These are phyloP conservation scores for Verticillium nubilum DNA, from an alignment of 2,329 filamentous ascomycete genomes.

Conservation along the genomic window DNA sequence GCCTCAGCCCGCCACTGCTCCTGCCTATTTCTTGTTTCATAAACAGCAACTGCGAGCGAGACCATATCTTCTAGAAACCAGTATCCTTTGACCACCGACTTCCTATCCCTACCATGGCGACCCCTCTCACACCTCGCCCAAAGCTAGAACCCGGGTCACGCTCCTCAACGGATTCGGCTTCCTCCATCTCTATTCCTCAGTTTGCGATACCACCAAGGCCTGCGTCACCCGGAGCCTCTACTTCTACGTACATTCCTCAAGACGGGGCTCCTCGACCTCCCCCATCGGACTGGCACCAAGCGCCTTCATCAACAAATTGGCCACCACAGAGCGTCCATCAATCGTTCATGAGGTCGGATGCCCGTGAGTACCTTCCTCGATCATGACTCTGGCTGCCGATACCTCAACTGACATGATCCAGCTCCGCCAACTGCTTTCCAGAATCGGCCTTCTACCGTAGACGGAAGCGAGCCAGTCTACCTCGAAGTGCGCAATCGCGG, in stretches of 20 bases:
- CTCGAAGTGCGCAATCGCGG: slow-evolving; percentile 28
- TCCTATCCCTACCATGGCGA: neutral
- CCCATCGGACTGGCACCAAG: neutral
- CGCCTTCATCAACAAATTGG: neutral
- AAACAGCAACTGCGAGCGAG: too few relatives aligned
- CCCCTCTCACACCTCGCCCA: neutral
- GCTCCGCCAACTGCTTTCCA: neutral
- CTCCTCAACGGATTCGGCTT: neutral
- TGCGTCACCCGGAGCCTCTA: neutral
- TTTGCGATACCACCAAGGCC: neutral
- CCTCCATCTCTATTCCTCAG: neutral
- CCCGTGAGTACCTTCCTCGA: neutral
- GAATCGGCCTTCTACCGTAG: neutral
- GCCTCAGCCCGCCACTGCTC: too few relatives aligned
- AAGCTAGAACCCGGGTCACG: neutral
- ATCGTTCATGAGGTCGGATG: neutral
- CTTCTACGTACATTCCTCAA: neutral
- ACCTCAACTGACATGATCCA: neutral
- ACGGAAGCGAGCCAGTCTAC: slow-evolving; percentile 30
- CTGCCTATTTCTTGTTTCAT: too few relatives aligned
- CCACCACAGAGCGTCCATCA: neutral
- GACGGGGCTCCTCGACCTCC: neutral
- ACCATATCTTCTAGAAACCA: too few relatives aligned
- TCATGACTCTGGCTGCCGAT: too few relatives aligned
- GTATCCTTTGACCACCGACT: neutral